Conservation (phyloP, 108 stramenopile species). For the Cyclotella atomus region DNA sequence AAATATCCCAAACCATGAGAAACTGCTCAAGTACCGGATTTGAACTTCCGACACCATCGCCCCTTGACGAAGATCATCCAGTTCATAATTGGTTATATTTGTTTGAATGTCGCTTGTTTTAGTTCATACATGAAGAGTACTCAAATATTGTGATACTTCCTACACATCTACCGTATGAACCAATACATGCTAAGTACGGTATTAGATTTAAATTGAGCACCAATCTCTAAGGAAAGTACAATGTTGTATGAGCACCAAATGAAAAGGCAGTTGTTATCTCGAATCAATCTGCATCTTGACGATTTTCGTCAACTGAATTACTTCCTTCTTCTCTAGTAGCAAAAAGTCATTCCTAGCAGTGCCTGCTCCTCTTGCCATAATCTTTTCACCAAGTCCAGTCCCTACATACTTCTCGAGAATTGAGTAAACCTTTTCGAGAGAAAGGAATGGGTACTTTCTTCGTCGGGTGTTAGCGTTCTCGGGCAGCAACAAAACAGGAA, state of each 20-base stretch:
- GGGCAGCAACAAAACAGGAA: constrained; percentile 71
- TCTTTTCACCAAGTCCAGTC: constrained; percentile 63
- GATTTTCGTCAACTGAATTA: constrained; percentile 70
- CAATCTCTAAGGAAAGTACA: too few species aligned
- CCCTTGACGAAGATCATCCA: too few species aligned
- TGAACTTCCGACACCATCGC: too few species aligned
- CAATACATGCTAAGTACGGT: too few species aligned
- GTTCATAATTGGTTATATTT: too few species aligned
- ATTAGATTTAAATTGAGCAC: too few species aligned
- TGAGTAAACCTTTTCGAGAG: constrained; percentile 74
- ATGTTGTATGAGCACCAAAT: neutral
- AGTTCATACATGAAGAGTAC: too few species aligned
- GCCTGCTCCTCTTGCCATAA: constrained; percentile 44
- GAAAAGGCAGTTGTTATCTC: neutral
- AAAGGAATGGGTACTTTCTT: constrained; percentile 85
- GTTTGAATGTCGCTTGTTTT: too few species aligned
- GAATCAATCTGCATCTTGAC: constrained; percentile 62
- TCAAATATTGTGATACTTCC: too few species aligned
- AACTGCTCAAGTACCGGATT: too few species aligned
- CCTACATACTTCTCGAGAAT: constrained; percentile 77
- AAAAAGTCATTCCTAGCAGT: constrained; percentile 54
- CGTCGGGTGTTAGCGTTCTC: constrained; percentile 72
- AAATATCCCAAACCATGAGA: too few species aligned
- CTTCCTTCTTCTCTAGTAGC: constrained; percentile 89
- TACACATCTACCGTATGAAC: too few species aligned